Conservation (phyloP, 371 early-diverging fungal genomes). For the Mortierella sp. region DNA sequence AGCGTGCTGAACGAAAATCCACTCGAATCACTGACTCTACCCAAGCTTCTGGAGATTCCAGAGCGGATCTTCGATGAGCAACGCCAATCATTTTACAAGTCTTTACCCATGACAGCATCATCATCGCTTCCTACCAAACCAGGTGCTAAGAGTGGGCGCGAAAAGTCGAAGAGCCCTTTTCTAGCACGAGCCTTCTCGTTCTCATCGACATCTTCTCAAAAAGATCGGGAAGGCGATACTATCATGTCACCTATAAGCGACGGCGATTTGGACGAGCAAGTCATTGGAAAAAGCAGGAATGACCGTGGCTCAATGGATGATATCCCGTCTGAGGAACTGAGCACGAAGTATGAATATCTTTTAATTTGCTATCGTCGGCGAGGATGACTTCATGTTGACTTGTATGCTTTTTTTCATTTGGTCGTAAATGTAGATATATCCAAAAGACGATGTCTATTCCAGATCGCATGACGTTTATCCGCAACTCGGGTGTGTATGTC, state of each 20-base stretch:
- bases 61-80: conserved; percentile 66
- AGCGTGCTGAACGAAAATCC: conserved; percentile 57
- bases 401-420: background rate
- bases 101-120: conserved; percentile 33
- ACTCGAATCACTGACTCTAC: conserved; percentile 49
- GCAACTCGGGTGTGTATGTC: conserved; percentile 71
- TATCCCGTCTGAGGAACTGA: conserved; percentile 37
- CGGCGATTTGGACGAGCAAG: conserved; percentile 3
- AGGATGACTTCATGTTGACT: background rate
- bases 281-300: conserved; percentile 48
- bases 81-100: conserved; percentile 55
- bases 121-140: background rate
- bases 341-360: conserved; percentile 26
- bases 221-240: conserved; percentile 41
- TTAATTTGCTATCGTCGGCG: background rate
- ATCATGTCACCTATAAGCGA: conserved; percentile 27
- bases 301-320: conserved; percentile 42
- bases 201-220: conserved; percentile 24
- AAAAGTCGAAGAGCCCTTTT: conserved; percentile 5
- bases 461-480: conserved; percentile 60
- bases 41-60: conserved; percentile 60
- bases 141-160: background rate
- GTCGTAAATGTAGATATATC: background rate
- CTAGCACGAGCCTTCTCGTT: conserved; percentile 26
- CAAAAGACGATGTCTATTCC: conserved; percentile 36